Conservation (phyloP, 108 stramenopile genomes). For the Chaetoceros muelleri region DNA sequence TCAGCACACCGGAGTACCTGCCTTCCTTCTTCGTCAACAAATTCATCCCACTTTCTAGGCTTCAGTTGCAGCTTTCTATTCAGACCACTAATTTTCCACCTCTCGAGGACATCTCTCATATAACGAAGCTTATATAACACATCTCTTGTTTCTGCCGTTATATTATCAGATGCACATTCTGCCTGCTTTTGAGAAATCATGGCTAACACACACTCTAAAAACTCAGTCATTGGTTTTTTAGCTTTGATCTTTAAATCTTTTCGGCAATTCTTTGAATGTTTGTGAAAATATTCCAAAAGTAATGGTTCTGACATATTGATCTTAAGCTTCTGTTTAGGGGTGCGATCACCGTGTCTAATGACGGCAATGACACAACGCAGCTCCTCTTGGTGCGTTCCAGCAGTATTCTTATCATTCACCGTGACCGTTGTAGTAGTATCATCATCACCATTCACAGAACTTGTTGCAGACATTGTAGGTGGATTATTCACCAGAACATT, state of each 20-base stretch:
- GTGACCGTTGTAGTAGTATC: conserved; percentile 6
- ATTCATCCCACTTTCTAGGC: conserved; percentile 68
- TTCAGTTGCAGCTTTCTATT: conserved; percentile 98
- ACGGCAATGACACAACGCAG: conserved; percentile 94
- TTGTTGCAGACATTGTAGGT: conserved; percentile 38
- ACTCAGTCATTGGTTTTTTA: conserved; percentile 78
- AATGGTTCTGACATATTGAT: conserved; percentile 72
- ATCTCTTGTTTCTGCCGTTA: conserved; percentile 36
- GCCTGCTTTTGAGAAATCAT: conserved; percentile 38
- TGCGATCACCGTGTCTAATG: conserved; percentile 90
- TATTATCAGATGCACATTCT: conserved; percentile 26
- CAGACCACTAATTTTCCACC: conserved; percentile 89
- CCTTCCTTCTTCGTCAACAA: conserved; percentile 26
- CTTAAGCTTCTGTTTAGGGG: conserved; percentile 99
- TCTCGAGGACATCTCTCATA: conserved; percentile 83
- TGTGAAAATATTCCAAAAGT: conserved; percentile 71
- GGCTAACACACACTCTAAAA: conserved; percentile 63
- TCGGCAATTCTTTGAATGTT: conserved; percentile 43
- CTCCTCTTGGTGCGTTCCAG: conserved; percentile 66
- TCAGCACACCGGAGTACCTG: conserved; percentile 35
- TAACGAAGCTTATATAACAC: conserved; percentile 53
- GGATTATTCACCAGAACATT: conserved; percentile 51
- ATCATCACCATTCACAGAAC: conserved; percentile 33
- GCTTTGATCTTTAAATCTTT: conserved; percentile 94
- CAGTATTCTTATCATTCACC: not conserved